phyloP scores from a whole-genome alignment of 176 grass and related monocot species.

The Carex littledalei region DNA sequence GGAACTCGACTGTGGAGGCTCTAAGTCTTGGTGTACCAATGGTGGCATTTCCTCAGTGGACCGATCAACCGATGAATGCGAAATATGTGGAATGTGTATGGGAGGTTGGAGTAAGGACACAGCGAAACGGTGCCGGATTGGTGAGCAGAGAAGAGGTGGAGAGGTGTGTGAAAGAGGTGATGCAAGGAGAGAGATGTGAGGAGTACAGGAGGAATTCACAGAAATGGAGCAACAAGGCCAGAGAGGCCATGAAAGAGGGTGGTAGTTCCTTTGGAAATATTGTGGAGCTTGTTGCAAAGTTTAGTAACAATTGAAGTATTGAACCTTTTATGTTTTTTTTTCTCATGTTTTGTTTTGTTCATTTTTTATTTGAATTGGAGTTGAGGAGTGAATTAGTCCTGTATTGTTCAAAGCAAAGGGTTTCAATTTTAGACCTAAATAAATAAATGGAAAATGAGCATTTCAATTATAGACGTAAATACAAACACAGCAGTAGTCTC shows the following conservation, averaged over 20 bases:
- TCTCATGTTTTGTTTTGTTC: neutral
- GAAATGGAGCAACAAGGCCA: constrained; percentile 23
- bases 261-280: constrained; percentile 36
- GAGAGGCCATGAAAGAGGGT: constrained; percentile 18
- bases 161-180: constrained; percentile 15
- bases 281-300: constrained; percentile 25
- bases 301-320: neutral
- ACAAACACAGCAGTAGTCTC: too few relatives aligned
- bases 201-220: constrained; percentile 24
- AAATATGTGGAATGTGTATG: neutral
- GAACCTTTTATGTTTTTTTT: neutral
- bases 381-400: neutral
- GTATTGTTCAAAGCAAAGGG: neutral
- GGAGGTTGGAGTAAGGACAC: neutral
- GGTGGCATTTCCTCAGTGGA: constrained; percentile 8
- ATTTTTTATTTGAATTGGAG: neutral
- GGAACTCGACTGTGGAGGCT: neutral
- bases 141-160: neutral
- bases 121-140: neutral
- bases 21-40: neutral
- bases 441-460: too few relatives aligned
- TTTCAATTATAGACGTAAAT: too few relatives aligned
- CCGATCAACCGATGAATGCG: neutral
- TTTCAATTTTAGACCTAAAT: neutral
- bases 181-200: constrained; percentile 24